A percentile compares a stretch with the other conserved stretches of the same genome.
These are phyloP conservation scores for Volvox africanus DNA, from an alignment of 139 green algal genomes.

Conservation along the genomic window DNA sequence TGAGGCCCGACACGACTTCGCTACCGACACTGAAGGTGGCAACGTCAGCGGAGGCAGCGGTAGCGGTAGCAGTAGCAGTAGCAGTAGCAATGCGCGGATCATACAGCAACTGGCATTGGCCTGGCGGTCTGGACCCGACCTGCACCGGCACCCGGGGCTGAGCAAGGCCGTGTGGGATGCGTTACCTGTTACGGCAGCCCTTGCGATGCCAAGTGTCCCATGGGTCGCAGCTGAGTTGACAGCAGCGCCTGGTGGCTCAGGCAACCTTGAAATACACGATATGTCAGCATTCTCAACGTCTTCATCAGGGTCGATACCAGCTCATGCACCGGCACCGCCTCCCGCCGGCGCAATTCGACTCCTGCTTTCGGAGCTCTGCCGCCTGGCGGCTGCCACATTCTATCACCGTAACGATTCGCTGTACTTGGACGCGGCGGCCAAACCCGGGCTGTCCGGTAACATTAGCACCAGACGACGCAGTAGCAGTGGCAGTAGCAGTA, in stretches of 20 bases:
- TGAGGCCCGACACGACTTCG: neutral
- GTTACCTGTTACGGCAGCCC: neutral
- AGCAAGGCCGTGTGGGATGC: slow-evolving; percentile 6
- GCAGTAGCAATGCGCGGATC: neutral
- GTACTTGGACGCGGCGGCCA: neutral
- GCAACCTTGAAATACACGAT: too few species aligned
- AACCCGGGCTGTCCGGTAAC: neutral
- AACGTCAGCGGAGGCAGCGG: neutral
- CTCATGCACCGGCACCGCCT: neutral
- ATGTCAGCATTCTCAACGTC: neutral
- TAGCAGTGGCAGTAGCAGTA: neutral
- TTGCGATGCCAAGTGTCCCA: neutral
- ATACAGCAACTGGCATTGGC: neutral
- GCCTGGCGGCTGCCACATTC: neutral
- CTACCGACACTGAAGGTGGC: neutral
- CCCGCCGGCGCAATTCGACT: neutral
- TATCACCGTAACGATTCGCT: neutral
- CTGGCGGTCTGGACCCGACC: neutral
- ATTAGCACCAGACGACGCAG: neutral
- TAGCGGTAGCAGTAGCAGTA: neutral
- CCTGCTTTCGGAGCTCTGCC: neutral
- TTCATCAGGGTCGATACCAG: neutral
- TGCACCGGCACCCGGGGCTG: neutral
- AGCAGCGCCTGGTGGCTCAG: neutral
- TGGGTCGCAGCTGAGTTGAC: neutral